phyloP scores from a whole-genome alignment of 2,329 filamentous ascomycete species.

The Fusarium stilboides region DNA sequence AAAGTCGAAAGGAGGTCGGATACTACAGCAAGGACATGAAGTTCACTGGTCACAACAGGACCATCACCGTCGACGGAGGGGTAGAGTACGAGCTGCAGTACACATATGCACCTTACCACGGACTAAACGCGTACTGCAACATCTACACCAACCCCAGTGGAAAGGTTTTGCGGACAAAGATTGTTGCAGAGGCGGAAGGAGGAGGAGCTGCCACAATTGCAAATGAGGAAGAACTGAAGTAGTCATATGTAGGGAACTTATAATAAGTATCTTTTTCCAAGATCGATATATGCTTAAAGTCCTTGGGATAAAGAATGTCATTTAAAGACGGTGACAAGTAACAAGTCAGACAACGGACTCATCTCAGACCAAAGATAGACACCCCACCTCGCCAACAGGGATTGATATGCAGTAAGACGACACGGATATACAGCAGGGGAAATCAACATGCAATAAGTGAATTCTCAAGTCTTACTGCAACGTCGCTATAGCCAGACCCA shows the following conservation, averaged over 20 bases:
- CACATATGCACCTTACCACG: slow-evolving; percentile 26
- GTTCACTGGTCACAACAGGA: slow-evolving; percentile 31
- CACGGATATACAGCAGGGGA: too few species aligned
- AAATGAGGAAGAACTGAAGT: slow-evolving; percentile 15
- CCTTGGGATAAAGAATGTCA: too few species aligned
- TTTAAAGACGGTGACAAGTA: too few species aligned
- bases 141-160: slow-evolving; percentile 26
- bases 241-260: not conserved
- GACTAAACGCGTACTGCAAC: slow-evolving; percentile 31
- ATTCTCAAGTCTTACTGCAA: too few species aligned
- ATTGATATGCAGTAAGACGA: too few species aligned
- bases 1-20: slow-evolving; percentile 28
- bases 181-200: slow-evolving; percentile 32
- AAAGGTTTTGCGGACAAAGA: slow-evolving; percentile 31
- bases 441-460: too few species aligned
- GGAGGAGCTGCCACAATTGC: slow-evolving; percentile 33
- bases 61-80: slow-evolving; percentile 5
- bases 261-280: not conserved
- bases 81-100: slow-evolving; percentile 30
- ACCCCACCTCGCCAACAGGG: too few species aligned
- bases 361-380: too few species aligned
- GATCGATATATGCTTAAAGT: too few species aligned
- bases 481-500: too few species aligned
- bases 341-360: too few species aligned
- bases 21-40: slow-evolving; percentile 36